Percentiles rank a stretch among this genome's conserved stretches.
Conservation (phyloP, 441 rosid species). For the Euphorbia corollata region DNA sequence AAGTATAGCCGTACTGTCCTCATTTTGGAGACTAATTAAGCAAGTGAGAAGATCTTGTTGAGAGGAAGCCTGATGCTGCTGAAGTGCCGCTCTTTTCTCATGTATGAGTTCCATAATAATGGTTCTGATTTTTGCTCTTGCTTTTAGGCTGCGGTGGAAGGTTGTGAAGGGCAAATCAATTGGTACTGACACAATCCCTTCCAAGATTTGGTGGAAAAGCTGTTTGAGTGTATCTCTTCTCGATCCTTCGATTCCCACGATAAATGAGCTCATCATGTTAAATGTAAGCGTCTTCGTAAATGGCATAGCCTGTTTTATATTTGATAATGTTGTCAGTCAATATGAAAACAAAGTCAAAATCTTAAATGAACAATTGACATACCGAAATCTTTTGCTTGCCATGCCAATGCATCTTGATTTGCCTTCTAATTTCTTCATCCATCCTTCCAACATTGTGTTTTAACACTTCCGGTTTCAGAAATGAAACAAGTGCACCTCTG, state of each 20-base stretch:
- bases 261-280: background rate
- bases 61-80: background rate
- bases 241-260: background rate
- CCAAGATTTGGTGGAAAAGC: background rate
- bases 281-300: too few relatives aligned
- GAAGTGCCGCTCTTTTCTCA: background rate
- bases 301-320: too few relatives aligned
- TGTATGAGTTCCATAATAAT: background rate
- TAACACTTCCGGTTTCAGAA: too few relatives aligned
- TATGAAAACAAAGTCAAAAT: too few relatives aligned
- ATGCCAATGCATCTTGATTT: too few relatives aligned
- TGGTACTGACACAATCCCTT: background rate
- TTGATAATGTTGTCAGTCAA: too few relatives aligned
- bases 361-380: too few relatives aligned
- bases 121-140: background rate
- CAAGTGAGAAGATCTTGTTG: background rate
- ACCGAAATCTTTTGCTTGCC: too few relatives aligned
- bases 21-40: background rate
- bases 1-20: background rate
- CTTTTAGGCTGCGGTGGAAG: background rate
- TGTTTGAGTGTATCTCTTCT: background rate
- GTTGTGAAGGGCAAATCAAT: background rate
- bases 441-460: too few relatives aligned
- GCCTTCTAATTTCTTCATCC: too few relatives aligned
- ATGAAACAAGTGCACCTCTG: too few relatives aligned